Evolutionary conservation across 345 rosid species (phyloP), one percentile per base, ranked within the genome.

Genomic region (Melastoma malabathricum): DNA sequence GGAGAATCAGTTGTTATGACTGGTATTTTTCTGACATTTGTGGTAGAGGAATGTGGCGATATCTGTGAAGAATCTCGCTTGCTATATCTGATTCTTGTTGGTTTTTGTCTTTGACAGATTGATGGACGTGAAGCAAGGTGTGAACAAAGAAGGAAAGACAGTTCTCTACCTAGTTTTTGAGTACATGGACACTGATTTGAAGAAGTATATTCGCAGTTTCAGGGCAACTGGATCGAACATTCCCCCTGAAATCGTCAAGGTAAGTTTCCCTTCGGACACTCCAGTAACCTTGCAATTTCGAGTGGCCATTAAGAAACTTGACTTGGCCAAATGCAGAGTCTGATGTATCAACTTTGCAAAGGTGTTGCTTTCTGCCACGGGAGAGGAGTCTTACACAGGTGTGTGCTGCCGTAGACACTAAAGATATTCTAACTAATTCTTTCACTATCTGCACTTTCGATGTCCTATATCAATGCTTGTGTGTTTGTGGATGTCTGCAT

Each of bases 301-400:
- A 34, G 12, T 8, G 41, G 12, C 10, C 6, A 0, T 8, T 0
- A 6, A 6, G 41, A 34, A 34, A 6, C 12, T 34, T 34, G 41
- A 34, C 12, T 7, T 34, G 41, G 12, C 12, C 1, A 34, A 34
- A 31, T 46, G 41, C 82, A 90, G 98, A 80, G 87, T 59, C 75
- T 92, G 81, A 92, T 92, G 98, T 92, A 75, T 60, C 98, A 92
- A 69, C 76, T 92, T 0, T 87, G 96, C 79, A 86, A 87, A 67
- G 96, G 96, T 23, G 87, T 90, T 50, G 75, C 98, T 16, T 84
- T 92, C 67, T 92, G 97, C 68, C 98, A 87, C 61, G 98, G 96
- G 27, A 95, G 84, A 31, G 98, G 98, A 18, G 75, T 92, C 64
- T 54, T 92, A 58, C 98, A 92, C 74, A 92, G 98, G 98, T 83